Base-by-base conservation (phyloP, 345 rosid genomes). In the Populus euphratica region DNA sequence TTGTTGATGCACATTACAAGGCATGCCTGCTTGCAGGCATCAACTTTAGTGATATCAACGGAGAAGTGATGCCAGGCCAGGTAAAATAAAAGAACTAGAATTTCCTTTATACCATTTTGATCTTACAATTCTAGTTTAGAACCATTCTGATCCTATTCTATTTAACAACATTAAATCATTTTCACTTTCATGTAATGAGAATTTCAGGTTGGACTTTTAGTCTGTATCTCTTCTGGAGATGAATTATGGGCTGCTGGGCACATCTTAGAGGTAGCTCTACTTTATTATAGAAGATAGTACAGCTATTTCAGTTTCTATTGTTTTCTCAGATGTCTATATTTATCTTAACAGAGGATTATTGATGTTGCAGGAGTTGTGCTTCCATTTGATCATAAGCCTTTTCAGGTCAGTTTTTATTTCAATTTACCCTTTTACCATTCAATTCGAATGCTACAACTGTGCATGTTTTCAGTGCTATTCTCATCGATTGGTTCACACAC, bases 201-300 rank as follows among this genome's bases (percentile, higher is more conserved):
- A 80, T 95, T 91, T 64, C 98, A 93, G 86, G 98, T 92, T 17
- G 99, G 97, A 18, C 98, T 98, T 20, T 10, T 94, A 0, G 89
- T 91, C 9, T 97, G 97, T 56, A 92, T 93, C 85, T 86, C 91
- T 27, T 92, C 97, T 38, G 86, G 83, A 61, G 97, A 96, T 76
- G 90, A 96, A 82, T 31, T 96, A 64, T 96, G 99, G 98, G 87
- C 91, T 47, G 94, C 99, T 77, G 93, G 98, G 66, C 93, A 92
- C 84, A 90, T 96, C 75, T 81, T 96, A 82, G 99, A 96, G 97
- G 98, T 95, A 85, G 74, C 35, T 8, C 16, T 21, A 2, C 11
- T 17, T 33, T 4, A 33, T 33, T 33, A 33, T 33, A 33, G 35
- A 33, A 33, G 35, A 33, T 33, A 33, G 5, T 20, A 29, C 2